phyloP scores from a whole-genome alignment of 73 alveolate species.

The Tetrahymena borealis region DNA sequence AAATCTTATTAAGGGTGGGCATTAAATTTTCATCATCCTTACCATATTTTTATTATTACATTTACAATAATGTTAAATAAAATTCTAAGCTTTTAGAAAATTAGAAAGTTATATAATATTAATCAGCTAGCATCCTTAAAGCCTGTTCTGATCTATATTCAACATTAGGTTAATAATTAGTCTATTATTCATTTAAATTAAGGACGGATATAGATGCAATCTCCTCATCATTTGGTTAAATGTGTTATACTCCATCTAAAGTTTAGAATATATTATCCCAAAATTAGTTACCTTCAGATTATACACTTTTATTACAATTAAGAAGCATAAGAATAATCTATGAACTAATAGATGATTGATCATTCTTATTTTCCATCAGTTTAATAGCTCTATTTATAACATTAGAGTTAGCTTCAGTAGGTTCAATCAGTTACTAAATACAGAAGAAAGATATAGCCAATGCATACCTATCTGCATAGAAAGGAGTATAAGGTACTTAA shows the following conservation, averaged over 20 bases:
- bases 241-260: not conserved
- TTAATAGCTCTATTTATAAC: not conserved
- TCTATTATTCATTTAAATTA: not conserved
- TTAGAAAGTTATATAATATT: not conserved
- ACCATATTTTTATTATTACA: not conserved
- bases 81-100: not conserved
- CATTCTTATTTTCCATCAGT: not conserved
- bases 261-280: not conserved
- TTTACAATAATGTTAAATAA: not conserved
- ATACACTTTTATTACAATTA: too few species aligned
- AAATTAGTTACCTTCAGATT: not conserved
- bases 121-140: not conserved
- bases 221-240: not conserved
- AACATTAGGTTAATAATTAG: not conserved
- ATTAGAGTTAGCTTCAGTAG: not conserved
- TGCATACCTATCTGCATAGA: not conserved
- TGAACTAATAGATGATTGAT: not conserved
- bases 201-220: not conserved
- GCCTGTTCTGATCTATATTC: not conserved
- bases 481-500: not conserved
- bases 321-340: not conserved
- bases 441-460: not conserved
- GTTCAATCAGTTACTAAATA: not conserved
- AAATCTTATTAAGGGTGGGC: not conserved
- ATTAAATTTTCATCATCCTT: not conserved